Evolutionary conservation across 2,329 filamentous ascomycete genomes (phyloP), one percentile per base, ranked within the genome.

Genomic region (Harringtonia aguacate): DNA sequence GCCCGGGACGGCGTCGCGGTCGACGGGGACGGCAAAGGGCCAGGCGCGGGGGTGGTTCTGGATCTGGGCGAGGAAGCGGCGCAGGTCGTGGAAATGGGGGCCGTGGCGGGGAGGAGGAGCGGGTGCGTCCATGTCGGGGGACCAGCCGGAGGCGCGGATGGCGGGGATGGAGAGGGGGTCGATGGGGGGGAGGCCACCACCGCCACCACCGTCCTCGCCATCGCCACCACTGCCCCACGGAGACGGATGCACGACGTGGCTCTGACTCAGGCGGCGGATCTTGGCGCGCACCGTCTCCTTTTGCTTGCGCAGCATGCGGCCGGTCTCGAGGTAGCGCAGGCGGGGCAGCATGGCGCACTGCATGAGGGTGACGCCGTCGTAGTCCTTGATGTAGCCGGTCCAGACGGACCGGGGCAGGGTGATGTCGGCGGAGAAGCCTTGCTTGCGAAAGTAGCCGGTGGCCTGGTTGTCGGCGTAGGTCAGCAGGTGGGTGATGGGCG

Each of bases 351-450:
- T 97, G 42, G 84, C 87, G 58, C 92, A 98, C 66, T 98, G 92
- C 92, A 98, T 98, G 49, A 98, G 94, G 0, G 92, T 98, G 46
- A 92, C 92, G 46, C 92, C 92, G 64, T 98, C 92, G 61, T 98
- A 98, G 61, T 98, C 92, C 61, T 98, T 98, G 69, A 98, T 98
- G 57, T 97, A 98, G 3, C 92, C 92, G 92, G 97, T 97, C 92
- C 92, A 98, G 4, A 87, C 81, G 3, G 82, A 80, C 56, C 81
- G 84, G 47, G 92, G 85, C 1, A 98, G 77, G 0, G 89, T 95
- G 51, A 98, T 97, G 55, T 98, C 90, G 61, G 97, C 97, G 2
- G 92, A 97, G 58, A 98, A 98, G 0, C 92, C 92, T 61, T 98
- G 92, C 61, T 98, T 98, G 63, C 97, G 94, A 65, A 98, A 98